Conservation (phyloP, 202 grass and related monocot genomes). For the Carex sylvatica region DNA sequence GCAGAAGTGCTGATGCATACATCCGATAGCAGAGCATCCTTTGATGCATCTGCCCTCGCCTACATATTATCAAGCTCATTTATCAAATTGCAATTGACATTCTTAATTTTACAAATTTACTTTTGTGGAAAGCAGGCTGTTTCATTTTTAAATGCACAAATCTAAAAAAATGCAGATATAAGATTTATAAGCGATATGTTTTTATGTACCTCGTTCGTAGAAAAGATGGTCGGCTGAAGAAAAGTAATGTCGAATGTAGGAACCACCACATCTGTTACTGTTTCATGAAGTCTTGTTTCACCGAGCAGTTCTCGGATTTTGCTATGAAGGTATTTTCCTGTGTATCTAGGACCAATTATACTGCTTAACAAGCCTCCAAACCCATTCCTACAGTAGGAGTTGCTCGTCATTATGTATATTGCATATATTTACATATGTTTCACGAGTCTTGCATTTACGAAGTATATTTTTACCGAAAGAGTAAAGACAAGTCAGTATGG, state of each 20-base stretch:
- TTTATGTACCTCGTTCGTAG: slow-evolving; percentile 36
- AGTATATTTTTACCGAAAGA: not conserved
- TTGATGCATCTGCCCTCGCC: slow-evolving; percentile 21
- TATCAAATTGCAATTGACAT: not conserved
- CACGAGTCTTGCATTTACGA: not conserved
- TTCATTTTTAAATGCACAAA: not conserved
- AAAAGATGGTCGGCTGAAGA: slow-evolving; percentile 55
- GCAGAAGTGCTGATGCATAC: slow-evolving; percentile 70
- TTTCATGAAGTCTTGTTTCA: slow-evolving; percentile 28
- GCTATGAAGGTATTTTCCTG: slow-evolving; percentile 45
- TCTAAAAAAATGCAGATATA: not conserved
- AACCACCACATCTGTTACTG: slow-evolving; percentile 43
- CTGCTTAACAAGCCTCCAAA: not conserved
- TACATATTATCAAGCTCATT: not conserved
- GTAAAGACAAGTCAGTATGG: not conserved
- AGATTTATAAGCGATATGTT: not conserved
- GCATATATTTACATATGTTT: not conserved
- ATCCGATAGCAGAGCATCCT: slow-evolving; percentile 55
- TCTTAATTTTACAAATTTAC: not conserved
- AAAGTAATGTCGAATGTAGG: slow-evolving; percentile 62
- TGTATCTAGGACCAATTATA: slow-evolving; percentile 38
- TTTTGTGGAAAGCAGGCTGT: not conserved
- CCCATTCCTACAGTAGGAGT: not conserved
- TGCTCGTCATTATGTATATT: not conserved
- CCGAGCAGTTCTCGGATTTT: slow-evolving; percentile 27